phyloP scores from a whole-genome alignment of 169 alveolate species.

The Plasmodium vivax region DNA sequence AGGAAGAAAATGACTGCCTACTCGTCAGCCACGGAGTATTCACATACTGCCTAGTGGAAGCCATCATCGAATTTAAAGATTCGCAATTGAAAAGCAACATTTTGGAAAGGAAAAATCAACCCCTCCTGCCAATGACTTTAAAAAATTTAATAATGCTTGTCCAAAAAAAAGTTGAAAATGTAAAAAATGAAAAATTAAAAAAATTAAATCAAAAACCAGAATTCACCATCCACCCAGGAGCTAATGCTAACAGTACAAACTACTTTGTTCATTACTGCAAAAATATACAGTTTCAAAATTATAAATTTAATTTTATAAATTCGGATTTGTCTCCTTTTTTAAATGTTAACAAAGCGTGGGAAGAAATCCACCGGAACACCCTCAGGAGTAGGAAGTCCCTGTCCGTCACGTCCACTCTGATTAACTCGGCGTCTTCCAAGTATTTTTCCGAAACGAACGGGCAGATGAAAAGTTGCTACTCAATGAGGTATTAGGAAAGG shows the following conservation, averaged over 20 bases:
- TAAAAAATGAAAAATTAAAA: conserved; percentile 82
- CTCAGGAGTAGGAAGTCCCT: conserved; percentile 38
- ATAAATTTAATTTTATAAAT: conserved; percentile 23
- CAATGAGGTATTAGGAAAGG: background rate
- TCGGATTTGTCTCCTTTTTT: conserved; percentile 76
- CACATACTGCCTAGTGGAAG: conserved; percentile 86
- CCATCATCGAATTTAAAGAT: conserved; percentile 80
- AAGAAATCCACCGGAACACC: conserved; percentile 76
- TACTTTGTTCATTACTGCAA: conserved; percentile 82
- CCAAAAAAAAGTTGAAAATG: conserved; percentile 79
- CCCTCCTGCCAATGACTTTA: conserved; percentile 49
- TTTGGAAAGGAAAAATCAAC: conserved; percentile 37
- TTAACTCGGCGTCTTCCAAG: conserved; percentile 25
- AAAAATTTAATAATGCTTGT: conserved; percentile 81
- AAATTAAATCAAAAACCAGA: conserved; percentile 85
- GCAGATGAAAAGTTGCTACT: conserved; percentile 38
- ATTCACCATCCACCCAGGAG: conserved; percentile 87
- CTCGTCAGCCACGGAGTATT: conserved; percentile 87
- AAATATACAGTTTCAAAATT: conserved; percentile 71
- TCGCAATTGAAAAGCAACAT: conserved; percentile 81
- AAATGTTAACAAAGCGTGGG: conserved; percentile 85
- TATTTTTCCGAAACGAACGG: conserved; percentile 12
- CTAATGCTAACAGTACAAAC: conserved; percentile 82
- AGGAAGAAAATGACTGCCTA: conserved; percentile 79
- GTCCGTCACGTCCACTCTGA: conserved; percentile 39